Evolutionary conservation across 192 early-diverging fungal genomes (phyloP), one percentile per base, ranked within the genome.

Genomic region (Entomortierella parvispora): DNA sequence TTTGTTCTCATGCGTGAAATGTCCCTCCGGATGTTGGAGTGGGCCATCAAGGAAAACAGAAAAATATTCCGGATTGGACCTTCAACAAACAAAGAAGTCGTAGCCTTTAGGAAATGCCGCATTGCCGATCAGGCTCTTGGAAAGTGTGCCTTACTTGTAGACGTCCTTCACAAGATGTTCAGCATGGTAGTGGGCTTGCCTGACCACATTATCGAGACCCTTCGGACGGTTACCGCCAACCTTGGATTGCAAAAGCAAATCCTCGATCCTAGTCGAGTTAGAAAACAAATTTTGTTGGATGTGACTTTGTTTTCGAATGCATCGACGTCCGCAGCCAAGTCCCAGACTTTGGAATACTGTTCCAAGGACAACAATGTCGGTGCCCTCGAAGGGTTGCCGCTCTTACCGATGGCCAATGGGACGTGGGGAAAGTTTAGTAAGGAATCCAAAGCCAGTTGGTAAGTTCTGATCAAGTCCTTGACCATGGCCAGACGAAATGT

Each of bases 311-410:
- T 59, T 54, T 22, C 34, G 0, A 4, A 20, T 11, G 20, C 22
- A 2, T 23, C 54, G 0, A 28, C 61, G 11, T 10, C 25, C 9
- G 55, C 55, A 0, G 28, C 69, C 8, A 45, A 45, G 8, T 17
- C 51, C 6, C 10, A 71, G 26, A 71, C 62, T 32, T 11, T 71
- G 9, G 43, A 43, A 11, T 71, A 71, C 47, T 71, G 61, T 32
- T 42, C 58, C 17, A 6, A 33, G 12, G 69, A 71, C 49, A 25
- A 31, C 25, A 25, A 71, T 0, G 18, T 71, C 28, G 25, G 15
- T 7, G 69, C 49, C 25, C 61, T 71, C 2, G 61, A 71, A 44
- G 69, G 69, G 12, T 26, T 71, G 7, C 69, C 69, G 14, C 20
- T 71, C 9, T 45, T 71, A 4, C 61, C 61, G 3, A 15, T 71